Base-by-base conservation (phyloP, 352 stramenopile species). In the Phytopythium ostracodes region DNA sequence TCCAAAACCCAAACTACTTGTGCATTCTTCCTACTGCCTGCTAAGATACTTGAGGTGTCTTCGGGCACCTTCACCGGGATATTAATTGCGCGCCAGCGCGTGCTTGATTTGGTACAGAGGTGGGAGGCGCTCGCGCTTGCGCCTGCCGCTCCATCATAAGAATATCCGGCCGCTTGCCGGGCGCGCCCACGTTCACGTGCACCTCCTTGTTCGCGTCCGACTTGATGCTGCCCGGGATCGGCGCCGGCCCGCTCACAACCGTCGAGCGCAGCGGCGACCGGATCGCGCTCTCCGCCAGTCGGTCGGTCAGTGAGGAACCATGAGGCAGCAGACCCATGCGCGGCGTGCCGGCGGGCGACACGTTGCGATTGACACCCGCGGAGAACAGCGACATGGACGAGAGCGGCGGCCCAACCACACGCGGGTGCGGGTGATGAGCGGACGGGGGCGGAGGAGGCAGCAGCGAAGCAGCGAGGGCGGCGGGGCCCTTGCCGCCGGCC, bases 341-440 rank as follows among this genome's bases (percentile, higher is more conserved):
- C 24, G 71, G 46, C 35, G 52, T 65, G 0, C 60, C 64, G 59
- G 69, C 59, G 46, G 69, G 73, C 43, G 56, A 62, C 20, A 71
- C 67, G n/a, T 60, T 73, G 31, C 66, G 59, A 24, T 27, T 66
- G 22, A 77, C 10, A 42, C 61, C 66, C 53, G 64, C 60, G 29
- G 72, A 63, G 66, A 79, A 79, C 60, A 75, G 64, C 25, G 66
- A 59, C 56, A 79, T 79, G 18, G 69, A 60, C n/a, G 24, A 35
- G 6, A 50, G 35, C 9, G 22, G 29, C 15, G 22, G 35, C 11
- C 20, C 47, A 62, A 69, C 29, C 63, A 54, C 36, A 42, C 50
- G 60, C 50, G 29, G 33, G 53, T 17, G 55, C 38, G 15, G 25
- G 8, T 25, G 38, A 60, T 58, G 43, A 35, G 17, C 42, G 20